phyloP scores from a whole-genome alignment of 177 flowering plant genomes.

The Vitis hybrid region DNA sequence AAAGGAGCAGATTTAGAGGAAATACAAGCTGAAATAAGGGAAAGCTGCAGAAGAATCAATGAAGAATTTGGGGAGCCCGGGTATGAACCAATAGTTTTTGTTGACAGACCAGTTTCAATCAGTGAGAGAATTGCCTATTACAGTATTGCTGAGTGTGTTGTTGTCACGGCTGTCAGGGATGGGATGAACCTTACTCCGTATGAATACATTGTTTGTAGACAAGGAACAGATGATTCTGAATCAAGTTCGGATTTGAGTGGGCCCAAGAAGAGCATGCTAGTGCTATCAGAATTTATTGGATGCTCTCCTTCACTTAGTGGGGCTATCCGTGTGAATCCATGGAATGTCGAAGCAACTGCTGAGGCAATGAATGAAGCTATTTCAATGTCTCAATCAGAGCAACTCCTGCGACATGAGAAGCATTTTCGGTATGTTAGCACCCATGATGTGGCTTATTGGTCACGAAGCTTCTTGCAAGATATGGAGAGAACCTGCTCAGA shows the following conservation, averaged over 20 bases:
- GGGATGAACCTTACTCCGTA: slow-evolving; percentile 80
- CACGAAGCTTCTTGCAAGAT: slow-evolving; percentile 58
- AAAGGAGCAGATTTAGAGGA: slow-evolving; percentile 50
- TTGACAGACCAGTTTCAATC: slow-evolving; percentile 47
- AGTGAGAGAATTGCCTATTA: slow-evolving; percentile 62
- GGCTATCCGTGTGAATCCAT: slow-evolving; percentile 51
- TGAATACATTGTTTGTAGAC: slow-evolving; percentile 64
- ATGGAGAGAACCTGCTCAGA: slow-evolving; percentile 54
- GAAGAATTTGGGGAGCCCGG: slow-evolving; percentile 45
- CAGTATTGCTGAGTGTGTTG: slow-evolving; percentile 69
- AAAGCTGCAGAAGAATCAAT: slow-evolving; percentile 51
- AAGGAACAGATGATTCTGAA: slow-evolving; percentile 39
- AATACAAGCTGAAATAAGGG: slow-evolving; percentile 45
- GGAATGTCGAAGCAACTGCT: slow-evolving; percentile 57
- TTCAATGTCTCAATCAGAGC: slow-evolving; percentile 45
- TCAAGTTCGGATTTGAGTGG: slow-evolving; percentile 24
- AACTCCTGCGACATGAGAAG: slow-evolving; percentile 51
- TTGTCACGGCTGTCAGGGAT: slow-evolving; percentile 77
- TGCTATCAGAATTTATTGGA: slow-evolving; percentile 50
- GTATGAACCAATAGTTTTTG: slow-evolving; percentile 56
- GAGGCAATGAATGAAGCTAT: slow-evolving; percentile 55
- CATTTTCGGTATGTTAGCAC: slow-evolving; percentile 48
- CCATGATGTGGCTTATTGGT: slow-evolving; percentile 61
- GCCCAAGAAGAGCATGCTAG: slow-evolving; percentile 54
- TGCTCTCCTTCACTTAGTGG: slow-evolving; percentile 51